phyloP scores from a whole-genome alignment of 2,329 filamentous ascomycete species.

The Nemania bipapillata region DNA sequence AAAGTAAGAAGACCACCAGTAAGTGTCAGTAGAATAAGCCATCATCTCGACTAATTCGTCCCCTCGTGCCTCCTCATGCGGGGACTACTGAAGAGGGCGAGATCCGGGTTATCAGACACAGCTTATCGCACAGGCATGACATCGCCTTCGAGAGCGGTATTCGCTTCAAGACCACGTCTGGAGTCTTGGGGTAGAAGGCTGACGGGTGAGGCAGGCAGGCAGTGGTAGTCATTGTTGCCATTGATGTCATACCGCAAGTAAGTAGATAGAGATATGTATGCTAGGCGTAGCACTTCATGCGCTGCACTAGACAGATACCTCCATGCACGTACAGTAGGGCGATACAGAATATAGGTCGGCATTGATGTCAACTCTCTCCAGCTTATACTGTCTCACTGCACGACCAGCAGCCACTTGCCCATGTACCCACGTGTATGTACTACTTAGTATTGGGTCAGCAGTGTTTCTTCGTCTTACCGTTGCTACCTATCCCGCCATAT shows the following conservation, averaged over 20 bases:
- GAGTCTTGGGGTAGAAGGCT: not conserved
- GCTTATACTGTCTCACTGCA: not conserved
- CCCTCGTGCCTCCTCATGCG: not conserved
- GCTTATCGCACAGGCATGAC: conserved; percentile 2
- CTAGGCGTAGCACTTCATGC: no score
- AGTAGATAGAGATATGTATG: no score
- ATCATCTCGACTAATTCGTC: not conserved
- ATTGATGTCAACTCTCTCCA: not conserved
- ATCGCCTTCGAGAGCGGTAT: no score
- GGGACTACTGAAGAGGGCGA: conserved; percentile 1
- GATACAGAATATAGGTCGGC: no score
- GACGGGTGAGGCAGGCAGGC: not conserved
- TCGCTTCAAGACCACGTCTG: not conserved
- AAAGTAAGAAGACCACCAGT: conserved; percentile 17
- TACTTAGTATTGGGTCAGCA: not conserved
- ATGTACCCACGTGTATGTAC: conserved; percentile 3
- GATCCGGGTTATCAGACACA: not conserved
- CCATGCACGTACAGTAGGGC: no score
- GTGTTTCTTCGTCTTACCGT: not conserved
- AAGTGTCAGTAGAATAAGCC: conserved; percentile 12
- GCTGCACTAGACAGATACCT: no score
- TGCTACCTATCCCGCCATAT: not conserved
- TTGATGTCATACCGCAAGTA: not conserved
- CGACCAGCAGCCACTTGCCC: not conserved
- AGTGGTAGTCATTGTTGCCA: not conserved